Conservation (phyloP, 1,284 basidiomycete species). For the Mycosarcoma maydis region DNA sequence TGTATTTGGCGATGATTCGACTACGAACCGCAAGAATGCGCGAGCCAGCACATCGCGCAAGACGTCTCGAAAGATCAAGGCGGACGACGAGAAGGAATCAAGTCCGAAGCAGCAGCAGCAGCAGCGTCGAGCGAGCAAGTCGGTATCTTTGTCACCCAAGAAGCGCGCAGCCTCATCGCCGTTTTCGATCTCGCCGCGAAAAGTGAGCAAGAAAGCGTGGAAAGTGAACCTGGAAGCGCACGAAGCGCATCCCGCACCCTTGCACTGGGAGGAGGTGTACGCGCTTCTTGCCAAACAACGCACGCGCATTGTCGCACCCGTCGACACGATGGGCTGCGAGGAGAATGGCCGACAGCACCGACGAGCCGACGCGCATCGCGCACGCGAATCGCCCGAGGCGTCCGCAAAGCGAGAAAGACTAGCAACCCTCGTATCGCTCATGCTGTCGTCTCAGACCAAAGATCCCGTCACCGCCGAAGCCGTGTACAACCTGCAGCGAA, state of each 20-base stretch:
- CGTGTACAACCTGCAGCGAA: conserved; percentile 77
- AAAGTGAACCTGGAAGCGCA: conserved; percentile 59
- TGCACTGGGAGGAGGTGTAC: conserved; percentile 52
- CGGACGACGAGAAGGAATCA: no score
- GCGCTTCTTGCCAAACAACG: conserved; percentile 50
- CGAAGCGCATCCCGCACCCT: conserved; percentile 57
- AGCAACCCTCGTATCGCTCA: conserved; percentile 87
- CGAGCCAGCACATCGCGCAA: conserved; percentile 4
- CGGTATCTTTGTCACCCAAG: conserved; percentile 6
- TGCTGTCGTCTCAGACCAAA: conserved; percentile 90
- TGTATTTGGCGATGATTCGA: conserved; percentile 4
- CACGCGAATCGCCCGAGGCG: conserved; percentile 40
- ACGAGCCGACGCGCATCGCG: conserved; percentile 46
- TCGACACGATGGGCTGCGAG: conserved; percentile 67
- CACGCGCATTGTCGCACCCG: conserved; percentile 59
- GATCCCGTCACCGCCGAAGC: conserved; percentile 79
- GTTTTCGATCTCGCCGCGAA: conserved; percentile 48
- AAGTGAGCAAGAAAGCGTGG: conserved; percentile 50
- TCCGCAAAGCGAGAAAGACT: conserved; percentile 77
- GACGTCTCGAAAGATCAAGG: not conserved
- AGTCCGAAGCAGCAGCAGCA: no score
- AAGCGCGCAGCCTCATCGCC: conserved; percentile 32
- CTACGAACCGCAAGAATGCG: conserved; percentile 3
- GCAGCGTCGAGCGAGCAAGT: no score
- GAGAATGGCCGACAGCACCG: conserved; percentile 55